These are phyloP conservation scores for Tricholoma furcatifolium DNA, from an alignment of 768 basidiomycete genomes.

Conservation along the genomic window DNA sequence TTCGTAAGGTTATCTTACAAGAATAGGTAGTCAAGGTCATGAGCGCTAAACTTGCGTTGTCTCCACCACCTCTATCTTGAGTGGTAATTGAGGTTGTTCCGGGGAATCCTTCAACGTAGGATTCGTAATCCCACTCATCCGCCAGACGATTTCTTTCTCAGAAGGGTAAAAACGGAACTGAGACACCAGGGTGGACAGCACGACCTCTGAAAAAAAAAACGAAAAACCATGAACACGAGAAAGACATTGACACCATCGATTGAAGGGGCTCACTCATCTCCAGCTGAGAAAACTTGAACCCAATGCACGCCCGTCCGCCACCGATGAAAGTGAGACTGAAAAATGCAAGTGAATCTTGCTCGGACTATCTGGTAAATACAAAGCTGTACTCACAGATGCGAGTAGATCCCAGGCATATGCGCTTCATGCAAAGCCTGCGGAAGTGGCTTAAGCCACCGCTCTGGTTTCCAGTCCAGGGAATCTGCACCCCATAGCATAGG, in stretches of 20 bases:
- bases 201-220: slow-evolving; percentile 7
- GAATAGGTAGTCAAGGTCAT: no score
- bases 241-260: not conserved
- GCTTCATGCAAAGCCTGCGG: slow-evolving; percentile 26
- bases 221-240: not conserved
- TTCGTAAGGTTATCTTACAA: not conserved
- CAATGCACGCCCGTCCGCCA: slow-evolving; percentile 34
- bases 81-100: slow-evolving; percentile 5
- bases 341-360: no score
- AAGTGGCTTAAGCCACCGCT: slow-evolving; percentile 35
- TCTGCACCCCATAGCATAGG: slow-evolving; percentile 37
- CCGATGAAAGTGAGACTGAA: slow-evolving; percentile 32
- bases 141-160: slow-evolving; percentile 12
- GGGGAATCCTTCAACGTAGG: slow-evolving; percentile 9
- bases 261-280: slow-evolving; percentile 31
- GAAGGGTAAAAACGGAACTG: slow-evolving; percentile 11
- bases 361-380: not conserved
- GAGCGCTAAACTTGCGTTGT: no score
- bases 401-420: slow-evolving; percentile 34
- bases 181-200: slow-evolving; percentile 10
- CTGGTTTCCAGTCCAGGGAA: slow-evolving; percentile 37
- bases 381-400: slow-evolving; percentile 26
- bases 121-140: slow-evolving; percentile 4
- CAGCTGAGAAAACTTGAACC: slow-evolving; percentile 38
- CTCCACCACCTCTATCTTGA: not conserved